Conservation (phyloP, 495 filamentous ascomycete species). For the Tuber borchii region DNA sequence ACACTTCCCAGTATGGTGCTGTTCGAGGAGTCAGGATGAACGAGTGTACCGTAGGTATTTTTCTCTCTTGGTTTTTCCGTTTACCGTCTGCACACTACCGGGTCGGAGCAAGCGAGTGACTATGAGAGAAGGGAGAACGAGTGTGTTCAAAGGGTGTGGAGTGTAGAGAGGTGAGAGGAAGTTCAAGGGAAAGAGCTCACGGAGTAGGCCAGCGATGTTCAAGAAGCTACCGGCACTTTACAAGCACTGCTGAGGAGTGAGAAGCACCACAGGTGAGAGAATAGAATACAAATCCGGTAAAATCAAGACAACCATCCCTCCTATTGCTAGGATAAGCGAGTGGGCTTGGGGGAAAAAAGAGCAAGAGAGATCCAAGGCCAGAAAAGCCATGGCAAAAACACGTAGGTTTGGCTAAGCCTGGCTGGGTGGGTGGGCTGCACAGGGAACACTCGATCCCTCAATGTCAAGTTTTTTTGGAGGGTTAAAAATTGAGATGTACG, state of each 20-base stretch:
- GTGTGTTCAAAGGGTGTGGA: neutral
- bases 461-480: neutral
- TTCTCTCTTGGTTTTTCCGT: neutral
- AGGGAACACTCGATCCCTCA: neutral
- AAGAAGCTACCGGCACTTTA: neutral
- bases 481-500: neutral
- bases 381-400: neutral
- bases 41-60: neutral
- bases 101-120: constrained; percentile 1
- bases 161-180: neutral
- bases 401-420: neutral
- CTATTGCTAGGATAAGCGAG: neutral
- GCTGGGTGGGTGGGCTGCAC: neutral
- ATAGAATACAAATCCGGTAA: neutral
- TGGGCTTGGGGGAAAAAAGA: neutral
- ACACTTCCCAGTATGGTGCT: neutral
- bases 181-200: neutral
- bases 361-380: neutral
- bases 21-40: neutral
- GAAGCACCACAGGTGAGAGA: neutral
- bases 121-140: neutral
- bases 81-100: neutral
- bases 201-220: neutral
- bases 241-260: neutral
- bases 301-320: neutral